Evolutionary conservation across 2,329 filamentous ascomycete genomes (phyloP).

Genomic region (Arthrobotrys sphaeroides): DNA sequence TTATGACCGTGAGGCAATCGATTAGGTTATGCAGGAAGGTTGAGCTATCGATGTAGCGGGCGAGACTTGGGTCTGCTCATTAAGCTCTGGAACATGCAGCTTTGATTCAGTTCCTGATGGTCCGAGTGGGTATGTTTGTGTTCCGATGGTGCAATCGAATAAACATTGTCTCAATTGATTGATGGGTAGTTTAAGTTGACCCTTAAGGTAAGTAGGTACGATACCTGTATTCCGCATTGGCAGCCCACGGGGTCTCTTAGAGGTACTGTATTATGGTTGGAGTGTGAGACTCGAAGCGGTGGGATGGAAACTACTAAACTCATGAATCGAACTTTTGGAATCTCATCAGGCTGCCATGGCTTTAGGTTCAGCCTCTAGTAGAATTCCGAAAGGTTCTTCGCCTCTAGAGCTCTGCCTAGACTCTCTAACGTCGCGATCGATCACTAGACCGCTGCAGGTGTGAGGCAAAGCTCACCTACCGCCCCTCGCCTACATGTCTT

Average conservation of each 20-base stretch:
- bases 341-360: neutral
- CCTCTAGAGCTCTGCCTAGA: slow-evolving; percentile 7
- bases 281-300: too few species aligned
- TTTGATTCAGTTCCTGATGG: slow-evolving; percentile 4
- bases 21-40: slow-evolving; percentile 11
- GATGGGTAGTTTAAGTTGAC: neutral
- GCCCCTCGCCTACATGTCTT: slow-evolving; percentile 35
- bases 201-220: too few species aligned
- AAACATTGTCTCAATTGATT: neutral
- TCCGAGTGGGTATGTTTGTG: neutral
- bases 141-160: neutral
- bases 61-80: neutral
- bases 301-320: too few species aligned
- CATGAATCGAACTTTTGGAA: too few species aligned
- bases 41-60: slow-evolving; percentile 6
- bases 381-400: neutral
- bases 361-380: neutral
- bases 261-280: too few species aligned
- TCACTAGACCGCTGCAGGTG: neutral
- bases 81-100: neutral
- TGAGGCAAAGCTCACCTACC: slow-evolving; percentile 8
- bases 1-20: slow-evolving; percentile 8
- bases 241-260: too few species aligned
- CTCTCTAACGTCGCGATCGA: neutral
- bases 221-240: too few species aligned